Conservation (phyloP, 176 grass and related monocot genomes). For the Cenchrus americanus region DNA sequence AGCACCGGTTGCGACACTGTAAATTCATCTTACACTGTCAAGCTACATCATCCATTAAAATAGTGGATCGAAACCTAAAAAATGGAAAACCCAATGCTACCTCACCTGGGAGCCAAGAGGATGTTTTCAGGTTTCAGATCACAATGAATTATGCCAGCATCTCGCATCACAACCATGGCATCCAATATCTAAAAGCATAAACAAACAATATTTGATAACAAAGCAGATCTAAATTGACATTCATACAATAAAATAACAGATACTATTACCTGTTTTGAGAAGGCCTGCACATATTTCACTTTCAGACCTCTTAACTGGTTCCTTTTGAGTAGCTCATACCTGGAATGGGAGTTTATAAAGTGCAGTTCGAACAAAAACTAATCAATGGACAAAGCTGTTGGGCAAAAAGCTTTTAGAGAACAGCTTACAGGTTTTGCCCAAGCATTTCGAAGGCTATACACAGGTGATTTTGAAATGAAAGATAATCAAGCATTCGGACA, state of each 20-base stretch:
- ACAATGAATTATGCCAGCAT: conserved; percentile 98
- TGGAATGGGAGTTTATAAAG: conserved; percentile 47
- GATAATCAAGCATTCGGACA: conserved; percentile 93
- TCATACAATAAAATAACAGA: conserved; percentile 1
- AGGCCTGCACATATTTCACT: conserved; percentile 74
- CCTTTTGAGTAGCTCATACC: conserved; percentile 89
- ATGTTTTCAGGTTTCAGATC: conserved; percentile 99
- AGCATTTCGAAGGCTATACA: conserved; percentile 99
- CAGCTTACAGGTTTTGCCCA: conserved; percentile 90
- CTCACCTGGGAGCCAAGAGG: conserved; percentile 76
- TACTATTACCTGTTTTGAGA: conserved; percentile 82
- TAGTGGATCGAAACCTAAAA: conserved; percentile 25
- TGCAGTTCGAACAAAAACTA: conserved; percentile 10
- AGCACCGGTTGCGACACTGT: conserved; percentile 72
- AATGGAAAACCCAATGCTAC: conserved; percentile 25
- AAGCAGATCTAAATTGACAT: conserved; percentile 24
- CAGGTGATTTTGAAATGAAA: conserved; percentile 80
- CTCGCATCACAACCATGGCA: conserved; percentile 92
- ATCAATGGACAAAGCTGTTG: neutral
- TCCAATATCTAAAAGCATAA: conserved; percentile 76
- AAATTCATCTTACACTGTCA: conserved; percentile 46
- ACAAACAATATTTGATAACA: conserved; percentile 27
- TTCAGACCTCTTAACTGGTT: conserved; percentile 87
- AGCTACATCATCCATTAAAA: conserved; percentile 18
- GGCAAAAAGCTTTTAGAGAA: conserved; percentile 2